Conservation (phyloP, 2,329 filamentous ascomycete species). For the Pseudogymnoascus pannorum region DNA sequence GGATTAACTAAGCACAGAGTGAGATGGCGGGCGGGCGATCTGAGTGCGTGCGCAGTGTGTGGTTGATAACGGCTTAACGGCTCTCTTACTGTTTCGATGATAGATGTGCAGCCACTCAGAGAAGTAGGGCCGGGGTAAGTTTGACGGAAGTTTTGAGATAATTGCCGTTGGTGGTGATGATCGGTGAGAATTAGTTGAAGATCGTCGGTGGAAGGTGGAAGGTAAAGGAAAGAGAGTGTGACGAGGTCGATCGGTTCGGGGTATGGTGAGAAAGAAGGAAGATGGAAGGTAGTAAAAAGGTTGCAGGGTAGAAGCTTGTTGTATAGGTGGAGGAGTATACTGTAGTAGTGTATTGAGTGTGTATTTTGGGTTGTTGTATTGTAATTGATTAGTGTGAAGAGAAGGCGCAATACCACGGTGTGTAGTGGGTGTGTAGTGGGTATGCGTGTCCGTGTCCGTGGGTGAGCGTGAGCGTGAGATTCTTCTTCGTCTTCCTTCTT, state of each 20-base stretch:
- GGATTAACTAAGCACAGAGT: neutral
- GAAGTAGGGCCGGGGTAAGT: neutral
- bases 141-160: constrained; percentile 2
- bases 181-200: neutral
- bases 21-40: neutral
- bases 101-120: neutral
- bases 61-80: neutral
- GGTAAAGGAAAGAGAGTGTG: neutral
- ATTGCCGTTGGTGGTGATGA: neutral
- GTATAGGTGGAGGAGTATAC: too few species aligned
- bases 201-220: neutral
- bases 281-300: neutral
- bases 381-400: neutral
- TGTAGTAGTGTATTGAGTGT: neutral
- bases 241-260: neutral
- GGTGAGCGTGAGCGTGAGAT: neutral
- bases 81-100: neutral
- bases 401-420: neutral
- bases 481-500: neutral
- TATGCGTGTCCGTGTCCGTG: too few species aligned
- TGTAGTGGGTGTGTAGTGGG: too few species aligned
- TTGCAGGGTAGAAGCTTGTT: neutral
- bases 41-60: neutral
- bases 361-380: neutral
- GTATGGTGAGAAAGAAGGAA: neutral